These are phyloP conservation scores for Aquilaria sinensis DNA, from an alignment of 345 rosid species.

Conservation along the genomic window DNA sequence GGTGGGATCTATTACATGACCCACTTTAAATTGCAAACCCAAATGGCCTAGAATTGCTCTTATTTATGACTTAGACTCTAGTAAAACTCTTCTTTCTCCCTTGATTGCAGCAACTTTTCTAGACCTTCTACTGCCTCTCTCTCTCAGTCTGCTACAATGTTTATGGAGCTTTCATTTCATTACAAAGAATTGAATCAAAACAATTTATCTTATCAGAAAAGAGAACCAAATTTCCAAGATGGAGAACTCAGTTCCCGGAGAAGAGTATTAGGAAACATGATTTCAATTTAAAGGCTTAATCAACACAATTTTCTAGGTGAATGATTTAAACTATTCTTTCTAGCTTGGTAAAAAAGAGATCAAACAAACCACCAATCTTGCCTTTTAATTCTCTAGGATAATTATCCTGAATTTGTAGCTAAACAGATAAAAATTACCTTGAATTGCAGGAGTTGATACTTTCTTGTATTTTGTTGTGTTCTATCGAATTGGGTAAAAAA, in stretches of 20 bases:
- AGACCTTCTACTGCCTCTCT: too few species aligned
- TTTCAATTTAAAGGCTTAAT: constrained; percentile 49
- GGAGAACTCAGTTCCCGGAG: constrained; percentile 83
- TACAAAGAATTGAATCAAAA: constrained; percentile 39
- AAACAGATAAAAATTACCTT: constrained; percentile 37
- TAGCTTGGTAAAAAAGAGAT: constrained; percentile 61
- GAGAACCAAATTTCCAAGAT: constrained; percentile 51
- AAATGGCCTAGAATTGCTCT: too few species aligned
- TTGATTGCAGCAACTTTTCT: too few species aligned
- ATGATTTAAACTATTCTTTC: constrained; percentile 72
- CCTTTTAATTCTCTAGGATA: constrained; percentile 63
- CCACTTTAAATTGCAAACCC: too few species aligned
- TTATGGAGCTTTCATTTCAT: constrained; percentile 56
- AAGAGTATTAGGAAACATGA: constrained; percentile 67
- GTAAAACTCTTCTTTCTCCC: too few species aligned
- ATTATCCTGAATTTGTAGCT: constrained; percentile 60
- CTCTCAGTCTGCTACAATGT: constrained; percentile 67
- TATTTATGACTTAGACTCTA: too few species aligned
- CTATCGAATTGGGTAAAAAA: not conserved
- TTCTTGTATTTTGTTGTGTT: not conserved
- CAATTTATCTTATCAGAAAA: constrained; percentile 55
- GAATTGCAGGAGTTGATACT: not conserved
- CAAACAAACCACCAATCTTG: constrained; percentile 62
- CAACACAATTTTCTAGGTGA: constrained; percentile 60
- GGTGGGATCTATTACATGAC: too few species aligned